Evolutionary conservation across 169 alveolate genomes (phyloP).

Genomic region (Plasmodium cynomolgi): DNA sequence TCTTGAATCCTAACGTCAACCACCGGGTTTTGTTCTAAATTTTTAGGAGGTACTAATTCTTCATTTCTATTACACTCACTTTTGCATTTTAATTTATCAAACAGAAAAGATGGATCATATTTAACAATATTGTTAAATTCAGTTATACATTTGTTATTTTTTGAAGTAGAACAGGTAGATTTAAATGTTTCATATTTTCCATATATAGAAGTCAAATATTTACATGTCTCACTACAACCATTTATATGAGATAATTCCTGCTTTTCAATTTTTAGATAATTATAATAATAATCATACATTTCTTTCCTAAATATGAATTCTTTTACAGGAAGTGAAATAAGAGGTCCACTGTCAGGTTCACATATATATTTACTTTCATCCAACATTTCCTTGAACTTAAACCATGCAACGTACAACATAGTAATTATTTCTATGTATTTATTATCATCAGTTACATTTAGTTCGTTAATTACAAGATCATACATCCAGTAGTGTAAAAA

Average conservation of each 20-base stretch:
- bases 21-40: not conserved
- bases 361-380: not conserved
- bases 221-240: not conserved
- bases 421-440: not conserved
- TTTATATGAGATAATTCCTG: not conserved
- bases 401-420: not conserved
- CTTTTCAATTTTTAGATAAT: not conserved
- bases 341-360: not conserved
- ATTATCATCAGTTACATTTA: not conserved
- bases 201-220: not conserved
- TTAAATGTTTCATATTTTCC: not conserved
- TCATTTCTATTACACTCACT: not conserved
- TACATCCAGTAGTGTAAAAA: not conserved
- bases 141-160: not conserved
- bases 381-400: not conserved
- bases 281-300: not conserved
- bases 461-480: not conserved
- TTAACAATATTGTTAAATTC: not conserved
- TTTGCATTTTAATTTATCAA: not conserved
- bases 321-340: not conserved
- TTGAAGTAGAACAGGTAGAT: not conserved
- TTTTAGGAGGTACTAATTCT: not conserved
- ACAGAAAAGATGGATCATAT: not conserved
- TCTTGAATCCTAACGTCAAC: not conserved
- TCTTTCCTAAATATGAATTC: not conserved